A percentile compares a stretch with the other conserved stretches of the same genome.
Evolutionary conservation across 345 rosid species (phyloP).

Genomic region (Raphanus raphanistrum): DNA sequence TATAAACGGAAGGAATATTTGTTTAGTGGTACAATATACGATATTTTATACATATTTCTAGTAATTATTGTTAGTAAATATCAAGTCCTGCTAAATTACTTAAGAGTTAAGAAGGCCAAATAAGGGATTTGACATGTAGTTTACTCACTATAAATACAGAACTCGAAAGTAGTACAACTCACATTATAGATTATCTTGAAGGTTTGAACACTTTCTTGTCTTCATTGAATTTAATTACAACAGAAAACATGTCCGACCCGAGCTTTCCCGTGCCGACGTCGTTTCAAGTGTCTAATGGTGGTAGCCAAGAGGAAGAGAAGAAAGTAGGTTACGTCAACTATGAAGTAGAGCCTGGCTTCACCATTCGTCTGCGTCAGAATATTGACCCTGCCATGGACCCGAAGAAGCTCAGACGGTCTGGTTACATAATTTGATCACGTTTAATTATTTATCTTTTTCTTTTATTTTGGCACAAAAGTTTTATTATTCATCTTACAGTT

Average conservation of each 20-base stretch:
- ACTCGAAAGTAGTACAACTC: neutral
- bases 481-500: neutral
- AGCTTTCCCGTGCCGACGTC: neutral
- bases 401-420: constrained; percentile 26
- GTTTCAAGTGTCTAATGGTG: neutral
- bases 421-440: neutral
- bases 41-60: no score
- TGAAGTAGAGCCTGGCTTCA: constrained; percentile 24
- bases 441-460: neutral
- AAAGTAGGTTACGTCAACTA: neutral
- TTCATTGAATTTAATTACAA: neutral
- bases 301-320: constrained; percentile 18
- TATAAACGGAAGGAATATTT: no score
- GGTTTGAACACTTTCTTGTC: neutral
- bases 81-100: no score
- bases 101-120: neutral
- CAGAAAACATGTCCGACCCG: neutral
- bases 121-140: neutral
- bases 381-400: constrained; percentile 26
- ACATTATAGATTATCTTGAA: neutral
- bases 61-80: no score
- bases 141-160: neutral
- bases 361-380: constrained; percentile 10
- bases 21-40: no score
- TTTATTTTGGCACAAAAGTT: no score